Base-by-base conservation (phyloP, 805 yeast species). In the Blastobotrys peoriensis region DNA sequence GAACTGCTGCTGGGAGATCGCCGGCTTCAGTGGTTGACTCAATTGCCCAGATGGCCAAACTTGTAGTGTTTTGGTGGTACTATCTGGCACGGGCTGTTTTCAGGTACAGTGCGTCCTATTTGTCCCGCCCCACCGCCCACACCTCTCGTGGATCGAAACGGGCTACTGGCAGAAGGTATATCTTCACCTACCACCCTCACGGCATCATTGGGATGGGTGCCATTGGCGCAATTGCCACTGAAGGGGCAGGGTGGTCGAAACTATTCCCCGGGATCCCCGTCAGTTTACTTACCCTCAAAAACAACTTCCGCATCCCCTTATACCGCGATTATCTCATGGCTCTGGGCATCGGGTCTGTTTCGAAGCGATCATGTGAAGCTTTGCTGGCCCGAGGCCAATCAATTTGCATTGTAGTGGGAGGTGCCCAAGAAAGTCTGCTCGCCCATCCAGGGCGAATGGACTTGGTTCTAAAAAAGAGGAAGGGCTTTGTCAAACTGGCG, bases 141-240 rank as follows among this genome's bases (percentile, higher is more conserved):
- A 13, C 38, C 13, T 17, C 17, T 43, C 8, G 38, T 44, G 3
- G 33, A 35, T 9, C 43, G 40, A 27, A 35, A 33, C 17, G 30
- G 17, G 46, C 59, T 3, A 54, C 62, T 2, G 66, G 66, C 18
- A 47, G 52, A 2, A 68, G 83, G 30, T 91, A 93, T 62, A 77
- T 91, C 2, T 91, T 91, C 64, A 95, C 96, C 0, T 82, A 86
- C 58, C 97, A 89, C 63, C 98, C 98, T 0, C 98, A 93, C 62
- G 98, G 98, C 0, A 89, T 91, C 13, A 88, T 89, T 9, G 85
- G 95, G 1, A 73, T 89, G 75, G 96, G 97, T 2, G 89, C 83
- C 1, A 80, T 89, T 61, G 95, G 95, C 1, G 80, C 82, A 0
- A 68, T 89, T 50, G 87, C 83, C 0, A 85, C 95, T 3, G 88